phyloP scores from a whole-genome alignment of 306 rosid species.

The Prunus armeniaca region DNA sequence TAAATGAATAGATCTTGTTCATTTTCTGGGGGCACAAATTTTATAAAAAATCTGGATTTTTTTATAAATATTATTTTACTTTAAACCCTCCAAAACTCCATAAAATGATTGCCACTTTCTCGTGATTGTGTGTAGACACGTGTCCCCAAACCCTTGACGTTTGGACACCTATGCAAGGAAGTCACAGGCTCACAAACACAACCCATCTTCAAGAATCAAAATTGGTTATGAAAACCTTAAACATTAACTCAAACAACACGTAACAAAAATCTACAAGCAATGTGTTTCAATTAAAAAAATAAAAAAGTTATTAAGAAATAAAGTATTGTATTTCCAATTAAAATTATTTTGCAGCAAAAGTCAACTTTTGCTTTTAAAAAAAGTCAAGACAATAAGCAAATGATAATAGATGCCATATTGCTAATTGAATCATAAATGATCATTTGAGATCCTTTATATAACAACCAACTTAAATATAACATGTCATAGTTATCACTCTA shows the following conservation, averaged over 20 bases:
- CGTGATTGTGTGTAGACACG: conserved; percentile 6
- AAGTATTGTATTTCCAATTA: too few species aligned
- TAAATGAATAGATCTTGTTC: conserved; percentile 1
- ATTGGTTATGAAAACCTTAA: conserved; percentile 3
- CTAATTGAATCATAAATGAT: neutral
- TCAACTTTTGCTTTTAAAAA: too few species aligned
- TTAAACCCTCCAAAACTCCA: neutral
- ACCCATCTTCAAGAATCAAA: conserved; percentile 4
- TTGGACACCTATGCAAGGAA: conserved; percentile 28
- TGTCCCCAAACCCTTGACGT: neutral
- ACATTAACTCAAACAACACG: neutral
- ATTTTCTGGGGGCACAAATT: conserved; percentile 1
- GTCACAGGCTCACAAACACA: conserved; percentile 3
- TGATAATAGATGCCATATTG: neutral
- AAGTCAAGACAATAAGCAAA: too few species aligned
- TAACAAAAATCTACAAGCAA: neutral
- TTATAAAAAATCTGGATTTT: neutral
- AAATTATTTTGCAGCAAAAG: too few species aligned
- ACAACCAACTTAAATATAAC: neutral
- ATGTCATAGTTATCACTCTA: neutral
- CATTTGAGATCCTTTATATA: too few species aligned
- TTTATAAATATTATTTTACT: neutral
- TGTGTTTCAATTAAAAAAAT: neutral
- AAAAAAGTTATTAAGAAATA: too few species aligned
- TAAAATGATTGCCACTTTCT: conserved; percentile 23